These are phyloP conservation scores for Lasiosphaeriaceae sp. DNA, from an alignment of 495 filamentous ascomycete species.

Conservation along the genomic window DNA sequence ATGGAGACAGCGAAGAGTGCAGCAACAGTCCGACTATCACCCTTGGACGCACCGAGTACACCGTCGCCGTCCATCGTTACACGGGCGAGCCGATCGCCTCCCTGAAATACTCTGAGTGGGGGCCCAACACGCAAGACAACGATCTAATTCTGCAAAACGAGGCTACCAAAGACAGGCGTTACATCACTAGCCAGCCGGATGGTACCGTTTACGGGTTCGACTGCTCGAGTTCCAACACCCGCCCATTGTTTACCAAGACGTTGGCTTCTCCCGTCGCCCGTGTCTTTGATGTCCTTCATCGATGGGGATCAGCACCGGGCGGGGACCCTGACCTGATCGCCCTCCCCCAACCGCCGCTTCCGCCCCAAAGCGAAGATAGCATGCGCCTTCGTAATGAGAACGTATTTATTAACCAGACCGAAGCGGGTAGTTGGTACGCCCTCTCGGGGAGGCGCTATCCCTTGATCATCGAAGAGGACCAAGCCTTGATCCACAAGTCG, in stretches of 20 bases:
- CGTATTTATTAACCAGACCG: constrained; percentile 84
- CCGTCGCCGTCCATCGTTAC: constrained; percentile 72
- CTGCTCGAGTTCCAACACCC: constrained; percentile 43
- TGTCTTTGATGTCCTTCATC: constrained; percentile 86
- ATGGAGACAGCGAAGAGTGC: constrained; percentile 67
- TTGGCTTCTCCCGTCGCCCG: constrained; percentile 80
- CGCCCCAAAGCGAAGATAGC: constrained; percentile 51
- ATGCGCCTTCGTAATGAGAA: constrained; percentile 57
- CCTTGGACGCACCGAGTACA: constrained; percentile 83
- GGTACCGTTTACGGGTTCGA: constrained; percentile 82
- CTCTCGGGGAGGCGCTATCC: constrained; percentile 87
- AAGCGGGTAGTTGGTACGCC: constrained; percentile 86
- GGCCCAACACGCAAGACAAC: constrained; percentile 82
- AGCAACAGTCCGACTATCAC: constrained; percentile 67
- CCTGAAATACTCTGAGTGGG: constrained; percentile 92
- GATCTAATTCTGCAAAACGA: constrained; percentile 82
- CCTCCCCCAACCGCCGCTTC: constrained; percentile 79
- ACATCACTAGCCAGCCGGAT: constrained; percentile 83
- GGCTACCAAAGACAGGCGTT: constrained; percentile 76
- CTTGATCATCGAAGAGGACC: constrained; percentile 67
- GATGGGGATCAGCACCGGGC: constrained; percentile 51
- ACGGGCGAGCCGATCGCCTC: constrained; percentile 80
- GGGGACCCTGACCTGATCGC: constrained; percentile 66
- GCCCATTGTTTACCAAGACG: constrained; percentile 52
- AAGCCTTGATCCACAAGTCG: constrained; percentile 60